These are phyloP conservation scores for Blastocystis sp. DNA, from an alignment of 352 stramenopile genomes.

Conservation along the genomic window DNA sequence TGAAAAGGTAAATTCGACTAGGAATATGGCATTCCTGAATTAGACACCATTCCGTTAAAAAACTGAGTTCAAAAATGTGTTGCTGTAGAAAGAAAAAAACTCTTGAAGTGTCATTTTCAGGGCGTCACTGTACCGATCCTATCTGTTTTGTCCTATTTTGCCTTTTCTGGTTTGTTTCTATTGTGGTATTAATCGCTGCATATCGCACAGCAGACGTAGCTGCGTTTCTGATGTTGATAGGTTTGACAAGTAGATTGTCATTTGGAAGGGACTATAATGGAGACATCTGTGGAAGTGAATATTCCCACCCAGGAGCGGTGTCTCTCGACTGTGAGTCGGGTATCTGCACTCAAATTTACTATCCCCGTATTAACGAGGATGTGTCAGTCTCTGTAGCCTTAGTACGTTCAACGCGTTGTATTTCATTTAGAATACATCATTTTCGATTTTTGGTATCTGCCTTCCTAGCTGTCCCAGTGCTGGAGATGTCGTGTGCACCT, in stretches of 20 bases:
- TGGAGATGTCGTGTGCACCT: conserved; percentile 73
- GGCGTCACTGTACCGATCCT: conserved; percentile 31
- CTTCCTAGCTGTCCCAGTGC: conserved; percentile 64
- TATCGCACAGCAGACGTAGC: neutral
- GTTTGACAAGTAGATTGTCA: neutral
- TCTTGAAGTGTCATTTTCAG: conserved; percentile 8
- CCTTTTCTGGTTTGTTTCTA: conserved; percentile 23
- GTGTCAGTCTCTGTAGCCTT: conserved; percentile 69
- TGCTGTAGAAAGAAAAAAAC: conserved; percentile 50
- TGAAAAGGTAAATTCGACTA: neutral
- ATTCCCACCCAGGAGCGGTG: neutral
- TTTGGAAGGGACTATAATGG: conserved; percentile 70
- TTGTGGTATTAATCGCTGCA: conserved; percentile 16
- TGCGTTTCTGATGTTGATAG: neutral
- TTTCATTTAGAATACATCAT: conserved; percentile 65
- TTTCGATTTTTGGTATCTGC: conserved; percentile 72
- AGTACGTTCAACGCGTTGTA: conserved; percentile 62
- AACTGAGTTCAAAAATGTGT: neutral
- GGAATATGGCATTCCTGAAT: no score
- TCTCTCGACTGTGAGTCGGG: conserved; percentile 45
- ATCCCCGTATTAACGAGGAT: conserved; percentile 74
- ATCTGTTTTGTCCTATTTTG: conserved; percentile 19
- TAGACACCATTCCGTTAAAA: no score
- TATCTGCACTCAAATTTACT: conserved; percentile 69
- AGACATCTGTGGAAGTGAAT: conserved; percentile 70